phyloP scores from a whole-genome alignment of 176 grass and related monocot species.

The Cenchrus purpureus region DNA sequence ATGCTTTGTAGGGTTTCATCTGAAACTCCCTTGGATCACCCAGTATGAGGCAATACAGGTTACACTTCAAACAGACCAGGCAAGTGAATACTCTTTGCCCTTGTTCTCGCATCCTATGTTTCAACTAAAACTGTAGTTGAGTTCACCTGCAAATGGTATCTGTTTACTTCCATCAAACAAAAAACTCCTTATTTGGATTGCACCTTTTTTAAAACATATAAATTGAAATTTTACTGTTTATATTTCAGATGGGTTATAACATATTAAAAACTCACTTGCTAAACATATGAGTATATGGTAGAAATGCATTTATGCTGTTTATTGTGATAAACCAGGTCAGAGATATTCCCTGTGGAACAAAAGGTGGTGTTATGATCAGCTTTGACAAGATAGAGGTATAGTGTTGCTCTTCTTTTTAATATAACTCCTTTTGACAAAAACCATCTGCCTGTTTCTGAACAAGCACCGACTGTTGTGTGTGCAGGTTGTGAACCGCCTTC shows the following conservation, averaged over 20 bases:
- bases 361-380: conserved; percentile 99
- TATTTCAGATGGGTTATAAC: conserved; percentile 5
- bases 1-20: conserved; percentile 76
- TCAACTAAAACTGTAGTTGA: neutral
- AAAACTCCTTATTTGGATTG: neutral
- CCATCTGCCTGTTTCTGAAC: conserved; percentile 26
- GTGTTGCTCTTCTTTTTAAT: conserved; percentile 18
- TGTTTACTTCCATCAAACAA: neutral
- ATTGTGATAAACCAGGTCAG: conserved; percentile 65
- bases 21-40: conserved; percentile 89
- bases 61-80: conserved; percentile 97
- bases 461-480: neutral
- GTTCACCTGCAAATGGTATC: neutral
- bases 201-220: conserved; percentile 11
- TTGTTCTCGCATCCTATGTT: neutral
- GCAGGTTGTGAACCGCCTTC: conserved; percentile 95
- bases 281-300: conserved; percentile 4
- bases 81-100: conserved; percentile 43
- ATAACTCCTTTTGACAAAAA: conserved; percentile 11
- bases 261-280: neutral
- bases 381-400: conserved; percentile 99
- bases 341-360: conserved; percentile 98
- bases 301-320: conserved; percentile 18
- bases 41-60: conserved; percentile 97
- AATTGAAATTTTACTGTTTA: conserved; percentile 5